These are phyloP conservation scores for Russula lepida DNA, from an alignment of 768 basidiomycete species.

Conservation along the genomic window DNA sequence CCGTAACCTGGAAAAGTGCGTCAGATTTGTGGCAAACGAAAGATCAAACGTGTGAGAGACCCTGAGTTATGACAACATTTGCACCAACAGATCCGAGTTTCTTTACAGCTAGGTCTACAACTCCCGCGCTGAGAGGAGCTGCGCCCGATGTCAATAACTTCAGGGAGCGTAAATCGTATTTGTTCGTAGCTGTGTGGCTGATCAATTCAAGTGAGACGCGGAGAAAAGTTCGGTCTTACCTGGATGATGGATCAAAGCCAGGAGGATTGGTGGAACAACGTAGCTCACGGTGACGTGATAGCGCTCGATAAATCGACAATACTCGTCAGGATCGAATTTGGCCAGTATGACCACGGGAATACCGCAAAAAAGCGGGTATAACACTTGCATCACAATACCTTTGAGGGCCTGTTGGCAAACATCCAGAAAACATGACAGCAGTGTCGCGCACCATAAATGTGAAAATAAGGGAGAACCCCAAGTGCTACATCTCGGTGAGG, in stretches of 20 bases:
- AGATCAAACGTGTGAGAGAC: slow-evolving; percentile 27
- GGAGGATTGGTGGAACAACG: slow-evolving; percentile 79
- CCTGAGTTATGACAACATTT: slow-evolving; percentile 41
- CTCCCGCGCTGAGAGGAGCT: slow-evolving; percentile 63
- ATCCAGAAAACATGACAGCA: slow-evolving; percentile 37
- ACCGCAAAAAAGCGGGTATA: slow-evolving; percentile 46
- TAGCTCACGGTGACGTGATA: slow-evolving; percentile 52
- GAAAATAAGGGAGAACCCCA: slow-evolving; percentile 55
- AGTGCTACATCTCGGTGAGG: slow-evolving; percentile 43
- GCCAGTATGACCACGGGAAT: slow-evolving; percentile 48
- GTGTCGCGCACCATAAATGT: slow-evolving; percentile 37
- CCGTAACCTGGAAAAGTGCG: slow-evolving; percentile 47
- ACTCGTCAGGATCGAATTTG: slow-evolving; percentile 62
- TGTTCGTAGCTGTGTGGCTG: slow-evolving; percentile 41
- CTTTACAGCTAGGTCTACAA: slow-evolving; percentile 42
- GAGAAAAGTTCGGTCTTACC: slow-evolving; percentile 33
- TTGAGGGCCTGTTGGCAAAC: slow-evolving; percentile 23
- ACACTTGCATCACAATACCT: slow-evolving; percentile 57
- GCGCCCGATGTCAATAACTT: slow-evolving; percentile 61
- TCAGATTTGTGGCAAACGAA: slow-evolving; percentile 5
- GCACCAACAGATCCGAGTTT: slow-evolving; percentile 37
- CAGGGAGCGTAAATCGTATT: slow-evolving; percentile 60
- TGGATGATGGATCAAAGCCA: slow-evolving; percentile 62
- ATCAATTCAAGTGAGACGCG: neutral
- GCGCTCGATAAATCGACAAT: slow-evolving; percentile 55